phyloP scores from a whole-genome alignment of 371 early-diverging fungal species.

The Mortierella sp. region DNA sequence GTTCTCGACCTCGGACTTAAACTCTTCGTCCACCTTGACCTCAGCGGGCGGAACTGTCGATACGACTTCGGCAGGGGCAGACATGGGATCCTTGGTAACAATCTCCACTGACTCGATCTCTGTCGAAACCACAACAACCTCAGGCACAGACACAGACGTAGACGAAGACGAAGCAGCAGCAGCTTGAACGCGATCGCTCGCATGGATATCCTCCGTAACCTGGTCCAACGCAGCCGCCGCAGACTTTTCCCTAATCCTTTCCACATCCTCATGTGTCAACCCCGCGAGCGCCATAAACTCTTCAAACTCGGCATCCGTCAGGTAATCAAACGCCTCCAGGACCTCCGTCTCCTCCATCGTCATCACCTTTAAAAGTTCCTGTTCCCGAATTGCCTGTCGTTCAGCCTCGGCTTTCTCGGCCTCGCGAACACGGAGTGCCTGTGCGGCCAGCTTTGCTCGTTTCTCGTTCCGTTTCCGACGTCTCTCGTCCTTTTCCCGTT shows the following conservation, averaged over 20 bases:
- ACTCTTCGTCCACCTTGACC: neutral
- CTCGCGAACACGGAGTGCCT: neutral
- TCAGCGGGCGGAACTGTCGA: neutral
- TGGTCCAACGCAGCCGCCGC: constrained; percentile 34
- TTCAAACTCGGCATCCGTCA: constrained; percentile 42
- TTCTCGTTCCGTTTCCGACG: constrained; percentile 27
- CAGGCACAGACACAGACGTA: neutral
- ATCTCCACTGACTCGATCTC: neutral
- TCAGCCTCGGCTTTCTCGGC: neutral
- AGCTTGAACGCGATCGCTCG: constrained; percentile 3
- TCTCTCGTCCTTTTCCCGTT: constrained; percentile 22
- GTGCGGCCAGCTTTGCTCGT: constrained; percentile 14
- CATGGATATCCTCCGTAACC: constrained; percentile 43
- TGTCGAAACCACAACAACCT: neutral
- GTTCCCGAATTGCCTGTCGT: too few species aligned
- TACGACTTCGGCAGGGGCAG: neutral
- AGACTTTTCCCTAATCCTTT: constrained; percentile 44
- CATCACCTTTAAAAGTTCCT: neutral
- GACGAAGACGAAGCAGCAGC: neutral
- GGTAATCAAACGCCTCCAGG: constrained; percentile 52
- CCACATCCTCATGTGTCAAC: constrained; percentile 36
- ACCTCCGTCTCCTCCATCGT: constrained; percentile 50
- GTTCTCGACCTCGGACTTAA: neutral
- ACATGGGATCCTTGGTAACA: neutral
- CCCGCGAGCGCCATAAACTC: constrained; percentile 48